Evolutionary conservation across 78 protist species (phyloP), one percentile per base, ranked within the genome.

Genomic region (Speleostelium caveatum): DNA sequence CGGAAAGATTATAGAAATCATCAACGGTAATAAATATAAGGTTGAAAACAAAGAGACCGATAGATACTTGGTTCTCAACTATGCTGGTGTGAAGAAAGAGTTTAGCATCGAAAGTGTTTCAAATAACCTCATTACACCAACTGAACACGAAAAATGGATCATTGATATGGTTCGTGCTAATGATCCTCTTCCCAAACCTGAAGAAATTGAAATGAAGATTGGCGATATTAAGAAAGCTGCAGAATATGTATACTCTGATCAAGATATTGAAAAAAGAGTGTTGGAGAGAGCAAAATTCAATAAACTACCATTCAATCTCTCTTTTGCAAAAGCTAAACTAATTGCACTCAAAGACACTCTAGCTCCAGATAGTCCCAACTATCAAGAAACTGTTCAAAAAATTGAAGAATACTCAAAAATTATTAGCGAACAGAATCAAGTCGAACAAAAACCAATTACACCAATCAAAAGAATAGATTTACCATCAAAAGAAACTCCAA

Each of bases 81-180:
- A 80, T 30, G 89, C 89, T 8, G 89, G 89, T 30, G 74, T 62
- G 17, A 24, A 2, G 0, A 80, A 80, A 59, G 89, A 80, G 26
- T 80, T 80, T 55, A 39, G 75, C 19, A 80, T 80, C 19, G 89
- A 80, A 17, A 67, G 56, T 22, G 89, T 80, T 59, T 56, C 72
- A 19, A 80, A 80, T 35, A 80, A 80, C 42, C 42, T 33, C 7
- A 80, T 80, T 30, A 80, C 89, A 6, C 89, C 65, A 21, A 10
- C 78, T 0, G 89, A 80, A 41, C 89, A 80, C 39, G 89, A 80
- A 45, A 49, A 58, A 38, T 80, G 89, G 89, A 80, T 80, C 55
- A 66, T 67, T 38, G 89, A 80, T 39, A 80, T 80, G 89, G 21
- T 65, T 0, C 75, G 89, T 41, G 76, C 89, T 0, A 12, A 39